Conservation (phyloP, 331 rosid genomes). For the Quercus lobata region DNA sequence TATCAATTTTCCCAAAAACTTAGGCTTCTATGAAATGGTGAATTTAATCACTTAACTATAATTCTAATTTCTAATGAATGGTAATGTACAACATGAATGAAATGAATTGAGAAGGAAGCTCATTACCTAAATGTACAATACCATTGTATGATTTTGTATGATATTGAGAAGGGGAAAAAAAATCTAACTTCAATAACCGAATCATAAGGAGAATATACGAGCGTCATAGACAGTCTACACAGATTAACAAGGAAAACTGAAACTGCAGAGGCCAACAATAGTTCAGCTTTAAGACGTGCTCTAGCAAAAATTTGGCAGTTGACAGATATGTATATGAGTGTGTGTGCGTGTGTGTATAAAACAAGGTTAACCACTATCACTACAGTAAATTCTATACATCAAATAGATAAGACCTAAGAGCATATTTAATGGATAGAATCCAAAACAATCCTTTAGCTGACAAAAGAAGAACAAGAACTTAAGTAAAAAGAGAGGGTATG, state of each 20-base stretch:
- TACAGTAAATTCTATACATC: neutral
- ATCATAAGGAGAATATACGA: neutral
- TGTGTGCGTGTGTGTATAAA: neutral
- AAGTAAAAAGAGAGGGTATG: neutral
- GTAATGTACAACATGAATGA: neutral
- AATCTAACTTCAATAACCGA: neutral
- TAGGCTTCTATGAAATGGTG: too few relatives aligned
- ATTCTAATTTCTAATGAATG: too few relatives aligned
- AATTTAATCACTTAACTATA: too few relatives aligned
- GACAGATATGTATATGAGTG: neutral
- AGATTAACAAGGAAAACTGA: neutral
- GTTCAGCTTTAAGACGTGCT: neutral
- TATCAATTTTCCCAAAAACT: too few relatives aligned
- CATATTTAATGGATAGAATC: neutral
- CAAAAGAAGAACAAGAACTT: conserved; percentile 1
- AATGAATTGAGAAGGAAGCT: neutral
- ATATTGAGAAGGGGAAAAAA: neutral
- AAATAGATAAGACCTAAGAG: conserved; percentile 6
- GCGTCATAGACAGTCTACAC: neutral
- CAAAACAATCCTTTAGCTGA: neutral
- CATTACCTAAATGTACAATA: neutral
- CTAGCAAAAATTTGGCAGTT: neutral
- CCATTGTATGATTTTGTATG: neutral
- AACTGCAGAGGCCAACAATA: neutral
- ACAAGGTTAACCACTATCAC: neutral